Evolutionary conservation across 1,284 basidiomycete species (phyloP), one percentile per base, ranked within the genome.

Genomic region (Apiotrichum mycotoxinovorans): DNA sequence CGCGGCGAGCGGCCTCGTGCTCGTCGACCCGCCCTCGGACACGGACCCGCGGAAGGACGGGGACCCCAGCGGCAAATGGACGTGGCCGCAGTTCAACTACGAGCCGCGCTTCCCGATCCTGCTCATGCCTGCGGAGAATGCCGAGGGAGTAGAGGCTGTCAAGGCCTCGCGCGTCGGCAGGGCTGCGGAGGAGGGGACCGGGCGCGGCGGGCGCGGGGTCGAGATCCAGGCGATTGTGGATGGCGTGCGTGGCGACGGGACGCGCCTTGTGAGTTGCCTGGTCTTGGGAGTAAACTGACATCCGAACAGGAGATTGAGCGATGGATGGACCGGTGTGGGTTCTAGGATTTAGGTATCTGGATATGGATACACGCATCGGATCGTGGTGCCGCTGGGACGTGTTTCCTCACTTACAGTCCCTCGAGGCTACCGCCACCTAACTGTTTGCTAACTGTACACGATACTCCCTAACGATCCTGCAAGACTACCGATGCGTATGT

Each of bases 101-200:
- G 85, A 87, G 65, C 82, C 83, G 2, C 79, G 77, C 42, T 87
- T 87, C 69, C 85, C 85, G 1, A 80, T 87, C 51, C 80, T 82
- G 0, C 70, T 87, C 23, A 68, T 86, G 58, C 48, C 52, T 20
- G 35, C 27, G n/a, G 41, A 54, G 38, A 22, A 37, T 44, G 40
- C 37, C 38, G 56, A 53, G 45, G 17, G 23, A 14, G 12, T 30
- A 12, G 30, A 30, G 30, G 30, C 30, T 12, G 35, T 47, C 35
- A 35, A 38, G 30, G 20, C 30, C 42, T 63, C 60, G 20, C 51
- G 71, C 26, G 48, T 69, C 20, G 65, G 64, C 0, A 41, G 38
- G 22, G 67, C 61, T 17, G 68, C 58, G 3, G 48, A 57, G 33
- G 57, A 57, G 4, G 70, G 71, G 8, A 55, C 69, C 1, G 63